Evolutionary conservation across 305 asterid genomes (phyloP).

Genomic region (Fraxinus dipetala): DNA sequence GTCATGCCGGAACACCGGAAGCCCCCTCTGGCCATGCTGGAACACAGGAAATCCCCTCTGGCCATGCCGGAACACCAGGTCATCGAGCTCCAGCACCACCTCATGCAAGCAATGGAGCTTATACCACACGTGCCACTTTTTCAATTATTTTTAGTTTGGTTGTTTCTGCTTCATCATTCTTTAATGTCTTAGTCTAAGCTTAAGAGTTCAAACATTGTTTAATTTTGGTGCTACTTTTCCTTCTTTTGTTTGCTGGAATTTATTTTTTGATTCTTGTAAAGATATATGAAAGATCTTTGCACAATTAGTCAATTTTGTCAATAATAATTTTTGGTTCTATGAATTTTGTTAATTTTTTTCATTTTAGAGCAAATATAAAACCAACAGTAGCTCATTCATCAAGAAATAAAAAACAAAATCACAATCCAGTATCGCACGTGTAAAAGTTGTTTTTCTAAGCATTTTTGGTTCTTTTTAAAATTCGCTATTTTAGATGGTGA

Average conservation of each 20-base stretch:
- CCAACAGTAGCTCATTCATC: too few species aligned
- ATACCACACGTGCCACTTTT: constrained; percentile 8
- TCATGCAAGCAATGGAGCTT: constrained; percentile 2
- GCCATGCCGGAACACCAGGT: not conserved
- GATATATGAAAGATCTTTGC: not conserved
- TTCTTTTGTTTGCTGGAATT: not conserved
- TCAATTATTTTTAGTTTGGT: not conserved
- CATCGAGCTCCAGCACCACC: constrained; percentile 10
- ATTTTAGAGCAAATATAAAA: not conserved
- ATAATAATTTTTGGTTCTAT: not conserved
- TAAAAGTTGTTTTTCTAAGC: too few species aligned
- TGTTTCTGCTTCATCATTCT: not conserved
- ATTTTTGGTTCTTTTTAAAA: too few species aligned
- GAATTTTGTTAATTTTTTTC: too few species aligned
- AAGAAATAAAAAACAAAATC: too few species aligned
- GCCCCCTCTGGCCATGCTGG: not conserved
- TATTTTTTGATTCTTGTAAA: not conserved
- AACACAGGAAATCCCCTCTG: not conserved
- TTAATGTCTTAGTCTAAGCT: not conserved
- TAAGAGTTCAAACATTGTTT: not conserved
- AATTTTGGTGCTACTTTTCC: not conserved
- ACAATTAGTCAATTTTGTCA: not conserved
- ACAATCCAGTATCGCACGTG: too few species aligned
- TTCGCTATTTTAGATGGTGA: not conserved
- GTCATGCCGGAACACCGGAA: not conserved